Percentiles rank a stretch among this genome's conserved stretches.
Evolutionary conservation across 495 filamentous ascomycete species (phyloP).

Genomic region (Penicillium fimorum): DNA sequence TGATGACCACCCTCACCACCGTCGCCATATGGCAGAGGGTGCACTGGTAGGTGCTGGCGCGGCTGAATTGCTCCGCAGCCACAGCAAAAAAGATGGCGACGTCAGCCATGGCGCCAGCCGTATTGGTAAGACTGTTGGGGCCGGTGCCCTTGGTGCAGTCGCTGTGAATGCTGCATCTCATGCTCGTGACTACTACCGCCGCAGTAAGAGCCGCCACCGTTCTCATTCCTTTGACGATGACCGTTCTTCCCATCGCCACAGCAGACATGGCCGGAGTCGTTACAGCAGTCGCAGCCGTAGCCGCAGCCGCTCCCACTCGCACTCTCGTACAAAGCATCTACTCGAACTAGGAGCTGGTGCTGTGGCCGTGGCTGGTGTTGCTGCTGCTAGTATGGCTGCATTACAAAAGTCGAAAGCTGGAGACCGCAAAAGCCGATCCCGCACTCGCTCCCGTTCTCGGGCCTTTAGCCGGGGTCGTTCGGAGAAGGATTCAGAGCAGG

Average conservation of each 20-base stretch:
- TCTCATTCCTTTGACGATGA: constrained; percentile 51
- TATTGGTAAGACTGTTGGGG: constrained; percentile 72
- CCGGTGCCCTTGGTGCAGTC: constrained; percentile 76
- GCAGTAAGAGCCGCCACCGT: constrained; percentile 55
- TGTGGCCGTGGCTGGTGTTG: constrained; percentile 61
- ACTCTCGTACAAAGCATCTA: constrained; percentile 56
- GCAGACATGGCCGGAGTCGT: constrained; percentile 37
- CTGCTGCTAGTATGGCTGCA: constrained; percentile 66
- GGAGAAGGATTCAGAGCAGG: constrained; percentile 34
- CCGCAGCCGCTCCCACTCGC: constrained; percentile 56
- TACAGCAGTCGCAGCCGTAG: constrained; percentile 30
- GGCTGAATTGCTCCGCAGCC: constrained; percentile 70
- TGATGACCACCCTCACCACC: constrained; percentile 59
- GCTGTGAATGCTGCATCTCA: constrained; percentile 77
- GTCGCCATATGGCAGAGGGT: constrained; percentile 82
- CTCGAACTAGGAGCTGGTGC: constrained; percentile 76
- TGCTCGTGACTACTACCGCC: constrained; percentile 65
- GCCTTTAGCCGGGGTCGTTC: constrained; percentile 45
- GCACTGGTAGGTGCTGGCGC: constrained; percentile 76
- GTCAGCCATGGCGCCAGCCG: constrained; percentile 58
- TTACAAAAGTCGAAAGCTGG: constrained; percentile 65
- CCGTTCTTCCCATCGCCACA: constrained; percentile 36
- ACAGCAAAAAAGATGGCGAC: constrained; percentile 57
- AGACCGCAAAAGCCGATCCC: constrained; percentile 68
- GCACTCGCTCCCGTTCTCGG: constrained; percentile 45